Evolutionary conservation across 179 eudicot species (phyloP).

Genomic region (Gypsophila paniculata): DNA sequence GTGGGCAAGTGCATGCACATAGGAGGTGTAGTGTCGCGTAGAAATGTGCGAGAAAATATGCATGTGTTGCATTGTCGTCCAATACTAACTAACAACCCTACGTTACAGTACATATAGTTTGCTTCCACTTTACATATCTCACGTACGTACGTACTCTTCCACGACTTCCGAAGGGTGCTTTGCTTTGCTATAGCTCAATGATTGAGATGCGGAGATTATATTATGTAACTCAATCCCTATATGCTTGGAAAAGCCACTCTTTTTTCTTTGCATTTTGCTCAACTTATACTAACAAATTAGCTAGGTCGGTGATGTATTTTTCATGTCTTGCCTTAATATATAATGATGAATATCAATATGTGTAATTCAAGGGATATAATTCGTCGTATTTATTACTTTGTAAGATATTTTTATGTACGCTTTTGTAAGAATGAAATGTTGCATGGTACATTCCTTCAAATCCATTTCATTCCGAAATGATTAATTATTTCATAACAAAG

Average conservation of each 20-base stretch:
- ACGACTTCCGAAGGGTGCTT: neutral
- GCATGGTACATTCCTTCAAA: too few species aligned
- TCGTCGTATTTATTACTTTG: too few species aligned
- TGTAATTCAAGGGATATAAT: too few species aligned
- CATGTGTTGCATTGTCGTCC: neutral
- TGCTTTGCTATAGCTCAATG: neutral
- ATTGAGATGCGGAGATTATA: neutral
- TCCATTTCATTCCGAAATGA: too few species aligned
- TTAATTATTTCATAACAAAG: too few species aligned
- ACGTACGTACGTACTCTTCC: neutral
- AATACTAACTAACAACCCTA: too few species aligned
- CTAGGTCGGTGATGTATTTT: too few species aligned
- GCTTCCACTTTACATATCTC: neutral
- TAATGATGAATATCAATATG: too few species aligned
- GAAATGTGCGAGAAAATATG: conserved; percentile 1
- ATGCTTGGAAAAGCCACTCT: neutral
- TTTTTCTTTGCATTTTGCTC: neutral
- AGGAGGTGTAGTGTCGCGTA: conserved; percentile 8
- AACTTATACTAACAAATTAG: too few species aligned
- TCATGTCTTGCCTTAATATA: too few species aligned
- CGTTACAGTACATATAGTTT: neutral
- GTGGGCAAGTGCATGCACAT: conserved; percentile 8
- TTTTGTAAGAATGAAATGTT: too few species aligned
- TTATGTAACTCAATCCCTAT: neutral
- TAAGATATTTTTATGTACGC: too few species aligned